Conservation (phyloP, 2,329 filamentous ascomycete genomes). For the Fragosphaeria purpurea region DNA sequence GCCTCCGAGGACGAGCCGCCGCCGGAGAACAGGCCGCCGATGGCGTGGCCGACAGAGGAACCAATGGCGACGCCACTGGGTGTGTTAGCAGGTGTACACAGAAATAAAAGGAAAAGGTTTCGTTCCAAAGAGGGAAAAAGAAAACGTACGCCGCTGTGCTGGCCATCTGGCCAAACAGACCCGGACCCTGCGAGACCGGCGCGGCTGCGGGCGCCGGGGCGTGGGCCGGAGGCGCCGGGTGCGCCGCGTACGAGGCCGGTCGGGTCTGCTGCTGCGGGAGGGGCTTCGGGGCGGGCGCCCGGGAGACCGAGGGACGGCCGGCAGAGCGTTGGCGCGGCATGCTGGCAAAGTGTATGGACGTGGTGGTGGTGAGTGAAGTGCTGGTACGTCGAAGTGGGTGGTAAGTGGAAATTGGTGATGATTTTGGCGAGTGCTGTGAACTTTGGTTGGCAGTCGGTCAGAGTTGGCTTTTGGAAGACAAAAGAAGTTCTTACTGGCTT, state of each 20-base stretch:
- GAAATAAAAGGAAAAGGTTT: too few species aligned
- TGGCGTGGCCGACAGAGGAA: conserved; percentile 88
- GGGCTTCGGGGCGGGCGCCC: conserved; percentile 47
- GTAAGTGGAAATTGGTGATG: background rate
- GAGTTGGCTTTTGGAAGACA: background rate
- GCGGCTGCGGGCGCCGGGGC: conserved; percentile 31
- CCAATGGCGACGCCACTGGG: conserved; percentile 89
- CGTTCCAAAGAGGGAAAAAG: too few species aligned
- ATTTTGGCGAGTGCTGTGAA: background rate
- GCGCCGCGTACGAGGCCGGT: conserved; percentile 55
- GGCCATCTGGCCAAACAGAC: conserved; percentile 93
- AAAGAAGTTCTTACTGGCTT: background rate
- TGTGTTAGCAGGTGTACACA: too few species aligned
- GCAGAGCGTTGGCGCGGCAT: conserved; percentile 75
- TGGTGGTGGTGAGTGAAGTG: background rate
- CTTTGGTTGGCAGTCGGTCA: background rate
- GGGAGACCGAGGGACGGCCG: conserved; percentile 50
- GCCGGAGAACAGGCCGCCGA: conserved; percentile 80
- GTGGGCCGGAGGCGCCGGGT: conserved; percentile 29
- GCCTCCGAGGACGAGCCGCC: conserved; percentile 56
- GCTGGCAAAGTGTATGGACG: conserved; percentile 2
- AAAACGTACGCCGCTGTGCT: conserved; percentile 82
- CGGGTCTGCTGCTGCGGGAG: conserved; percentile 51
- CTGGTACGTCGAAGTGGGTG: background rate
- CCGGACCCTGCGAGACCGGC: conserved; percentile 53